phyloP scores from a whole-genome alignment of 2,329 filamentous ascomycete genomes.

The Aciculosporium take region DNA sequence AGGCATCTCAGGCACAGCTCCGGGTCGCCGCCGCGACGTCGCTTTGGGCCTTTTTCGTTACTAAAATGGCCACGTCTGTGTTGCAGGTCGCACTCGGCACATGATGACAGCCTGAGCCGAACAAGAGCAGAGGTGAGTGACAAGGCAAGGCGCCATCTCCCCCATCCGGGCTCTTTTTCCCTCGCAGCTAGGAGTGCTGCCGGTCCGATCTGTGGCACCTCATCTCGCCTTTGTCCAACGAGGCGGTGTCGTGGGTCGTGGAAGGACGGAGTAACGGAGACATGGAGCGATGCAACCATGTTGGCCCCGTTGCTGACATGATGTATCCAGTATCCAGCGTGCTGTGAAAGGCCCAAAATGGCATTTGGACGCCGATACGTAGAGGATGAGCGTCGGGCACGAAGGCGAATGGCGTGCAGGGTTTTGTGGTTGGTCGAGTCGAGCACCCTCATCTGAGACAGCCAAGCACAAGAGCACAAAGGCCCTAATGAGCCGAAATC shows the following conservation, averaged over 20 bases:
- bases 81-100: slow-evolving; percentile 3
- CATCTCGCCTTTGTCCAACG: slow-evolving; percentile 23
- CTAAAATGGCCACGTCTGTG: slow-evolving; percentile 4
- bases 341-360: slow-evolving; percentile 3
- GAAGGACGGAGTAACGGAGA: slow-evolving; percentile 6
- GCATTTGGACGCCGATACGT: slow-evolving; percentile 5
- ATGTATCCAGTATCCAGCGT: too few relatives aligned
- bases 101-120: slow-evolving; percentile 6
- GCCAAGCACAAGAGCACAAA: slow-evolving; percentile 9
- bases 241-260: slow-evolving; percentile 5
- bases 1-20: slow-evolving; percentile 2
- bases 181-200: slow-evolving; percentile 18
- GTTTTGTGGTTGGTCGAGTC: slow-evolving; percentile 8
- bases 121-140: not conserved
- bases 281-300: slow-evolving; percentile 9
- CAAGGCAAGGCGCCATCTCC: slow-evolving; percentile 5
- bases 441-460: slow-evolving; percentile 13
- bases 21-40: not conserved
- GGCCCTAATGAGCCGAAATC: not conserved
- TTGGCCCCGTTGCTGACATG: slow-evolving; percentile 1
- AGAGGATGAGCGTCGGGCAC: slow-evolving; percentile 5
- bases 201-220: slow-evolving; percentile 26
- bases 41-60: slow-evolving; percentile 1
- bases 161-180: slow-evolving; percentile 6
- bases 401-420: slow-evolving; percentile 5